phyloP scores from a whole-genome alignment of 2,329 filamentous ascomycete species.

The Venturiaceae sp. region DNA sequence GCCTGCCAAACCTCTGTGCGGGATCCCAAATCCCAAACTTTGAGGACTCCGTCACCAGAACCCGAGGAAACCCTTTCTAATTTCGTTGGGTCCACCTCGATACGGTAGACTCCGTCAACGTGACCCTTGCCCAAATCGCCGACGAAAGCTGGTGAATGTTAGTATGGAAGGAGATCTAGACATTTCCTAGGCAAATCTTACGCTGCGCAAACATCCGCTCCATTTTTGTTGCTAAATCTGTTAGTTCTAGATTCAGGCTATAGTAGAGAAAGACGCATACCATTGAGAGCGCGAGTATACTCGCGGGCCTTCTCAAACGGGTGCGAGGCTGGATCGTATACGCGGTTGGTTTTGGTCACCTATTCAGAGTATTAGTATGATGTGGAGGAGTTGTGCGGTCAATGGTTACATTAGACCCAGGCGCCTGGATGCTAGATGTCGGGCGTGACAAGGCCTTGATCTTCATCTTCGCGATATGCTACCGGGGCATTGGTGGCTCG shows the following conservation, averaged over 20 bases:
- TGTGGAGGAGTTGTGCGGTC: conserved; percentile 63
- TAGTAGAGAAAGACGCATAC: background rate
- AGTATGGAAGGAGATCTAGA: no score
- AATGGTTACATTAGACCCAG: conserved; percentile 57
- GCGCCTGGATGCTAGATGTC: conserved; percentile 53
- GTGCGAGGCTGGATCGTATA: conserved; percentile 53
- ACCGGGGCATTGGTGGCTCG: background rate
- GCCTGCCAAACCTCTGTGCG: conserved; percentile 66
- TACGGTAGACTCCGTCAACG: conserved; percentile 49
- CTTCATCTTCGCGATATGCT: conserved; percentile 6
- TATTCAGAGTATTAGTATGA: background rate
- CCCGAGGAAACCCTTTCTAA: conserved; percentile 70
- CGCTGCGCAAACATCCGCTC: conserved; percentile 85
- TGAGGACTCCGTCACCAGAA: conserved; percentile 85
- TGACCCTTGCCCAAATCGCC: conserved; percentile 60
- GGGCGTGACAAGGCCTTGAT: conserved; percentile 60
- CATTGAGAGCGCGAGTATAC: conserved; percentile 57
- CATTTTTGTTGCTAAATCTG: conserved; percentile 75
- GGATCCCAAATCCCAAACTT: conserved; percentile 77
- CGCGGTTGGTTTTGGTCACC: background rate
- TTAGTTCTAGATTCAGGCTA: no score
- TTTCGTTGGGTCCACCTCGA: conserved; percentile 70
- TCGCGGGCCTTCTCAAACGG: conserved; percentile 87
- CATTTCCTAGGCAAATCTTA: no score
- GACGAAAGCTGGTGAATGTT: no score